Conservation (phyloP, 805 yeast species). For the Tetrapisispora arboricola region DNA sequence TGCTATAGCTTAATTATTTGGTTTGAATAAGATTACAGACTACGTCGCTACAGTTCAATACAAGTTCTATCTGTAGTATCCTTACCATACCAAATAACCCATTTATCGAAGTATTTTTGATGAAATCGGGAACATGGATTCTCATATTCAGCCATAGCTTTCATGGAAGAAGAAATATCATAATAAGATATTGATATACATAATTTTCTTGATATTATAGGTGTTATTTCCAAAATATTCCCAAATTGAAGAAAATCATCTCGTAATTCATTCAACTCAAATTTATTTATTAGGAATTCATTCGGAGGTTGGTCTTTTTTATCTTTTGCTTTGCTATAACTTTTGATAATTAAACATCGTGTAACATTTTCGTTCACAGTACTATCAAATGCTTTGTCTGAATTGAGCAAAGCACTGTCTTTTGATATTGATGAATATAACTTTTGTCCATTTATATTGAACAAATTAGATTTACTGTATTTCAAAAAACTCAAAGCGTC, state of each 20-base stretch:
- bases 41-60: conserved; percentile 16
- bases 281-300: conserved; percentile 32
- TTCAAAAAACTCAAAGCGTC: conserved; percentile 46
- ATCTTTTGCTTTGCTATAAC: conserved; percentile 14
- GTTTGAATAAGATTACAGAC: background rate
- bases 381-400: background rate
- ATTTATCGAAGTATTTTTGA: conserved; percentile 38
- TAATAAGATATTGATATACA: conserved; percentile 52
- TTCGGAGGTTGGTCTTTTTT: conserved; percentile 3
- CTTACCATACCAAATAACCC: conserved; percentile 58
- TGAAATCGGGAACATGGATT: conserved; percentile 28
- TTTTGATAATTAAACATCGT: conserved; percentile 5
- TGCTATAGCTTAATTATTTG: no score
- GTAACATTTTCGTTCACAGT: conserved; percentile 1
- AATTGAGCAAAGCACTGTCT: conserved; percentile 30
- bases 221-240: conserved; percentile 46
- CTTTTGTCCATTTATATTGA: conserved; percentile 48
- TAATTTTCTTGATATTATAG: conserved; percentile 56
- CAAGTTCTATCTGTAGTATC: conserved; percentile 57
- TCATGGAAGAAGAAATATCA: conserved; percentile 49
- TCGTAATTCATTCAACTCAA: conserved; percentile 36
- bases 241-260: conserved; percentile 51
- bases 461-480: conserved; percentile 42
- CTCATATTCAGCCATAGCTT: conserved; percentile 42
- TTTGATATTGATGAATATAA: conserved; percentile 27